These are phyloP conservation scores for Phytophthora pluvialis DNA, from an alignment of 352 stramenopile species.

Conservation along the genomic window DNA sequence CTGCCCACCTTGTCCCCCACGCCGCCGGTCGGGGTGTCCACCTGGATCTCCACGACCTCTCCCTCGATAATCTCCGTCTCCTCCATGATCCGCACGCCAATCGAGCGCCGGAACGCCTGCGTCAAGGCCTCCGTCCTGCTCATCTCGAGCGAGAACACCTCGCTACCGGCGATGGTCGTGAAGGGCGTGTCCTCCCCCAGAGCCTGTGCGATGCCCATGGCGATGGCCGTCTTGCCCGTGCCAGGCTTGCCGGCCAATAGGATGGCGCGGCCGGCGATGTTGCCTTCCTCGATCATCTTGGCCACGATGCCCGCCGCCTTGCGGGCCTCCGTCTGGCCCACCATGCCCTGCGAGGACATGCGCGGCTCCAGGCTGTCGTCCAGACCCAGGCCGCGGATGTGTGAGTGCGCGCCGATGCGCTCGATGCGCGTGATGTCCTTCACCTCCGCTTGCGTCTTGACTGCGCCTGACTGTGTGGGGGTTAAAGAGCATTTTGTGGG, in stretches of 20 bases:
- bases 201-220: constrained; percentile 98
- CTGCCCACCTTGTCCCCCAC: constrained; percentile 89
- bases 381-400: constrained; percentile 98
- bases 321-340: constrained; percentile 94
- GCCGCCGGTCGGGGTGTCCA: constrained; percentile 89
- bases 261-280: constrained; percentile 97
- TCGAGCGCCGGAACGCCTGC: constrained; percentile 96
- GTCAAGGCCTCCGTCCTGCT: constrained; percentile 99
- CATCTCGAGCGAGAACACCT: constrained; percentile 99
- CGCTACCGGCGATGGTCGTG: constrained; percentile 97
- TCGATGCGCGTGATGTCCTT: constrained; percentile 98
- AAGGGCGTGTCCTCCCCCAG: constrained; percentile 99
- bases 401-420: constrained; percentile 98
- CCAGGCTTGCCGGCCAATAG: constrained; percentile 96
- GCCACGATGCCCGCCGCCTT: constrained; percentile 95
- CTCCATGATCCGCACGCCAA: constrained; percentile 99
- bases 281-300: constrained; percentile 99
- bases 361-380: constrained; percentile 97
- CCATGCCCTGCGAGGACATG: constrained; percentile 95
- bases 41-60: constrained; percentile 99
- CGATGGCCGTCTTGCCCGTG: constrained; percentile 98
- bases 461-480: constrained; percentile 59
- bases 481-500: constrained; percentile 7
- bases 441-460: constrained; percentile 91
- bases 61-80: constrained; percentile 99